Percentiles rank a stretch among this genome's conserved stretches.
These are phyloP conservation scores for Pseudonitzschia delicatissima DNA, from an alignment of 108 stramenopile species.

Conservation along the genomic window DNA sequence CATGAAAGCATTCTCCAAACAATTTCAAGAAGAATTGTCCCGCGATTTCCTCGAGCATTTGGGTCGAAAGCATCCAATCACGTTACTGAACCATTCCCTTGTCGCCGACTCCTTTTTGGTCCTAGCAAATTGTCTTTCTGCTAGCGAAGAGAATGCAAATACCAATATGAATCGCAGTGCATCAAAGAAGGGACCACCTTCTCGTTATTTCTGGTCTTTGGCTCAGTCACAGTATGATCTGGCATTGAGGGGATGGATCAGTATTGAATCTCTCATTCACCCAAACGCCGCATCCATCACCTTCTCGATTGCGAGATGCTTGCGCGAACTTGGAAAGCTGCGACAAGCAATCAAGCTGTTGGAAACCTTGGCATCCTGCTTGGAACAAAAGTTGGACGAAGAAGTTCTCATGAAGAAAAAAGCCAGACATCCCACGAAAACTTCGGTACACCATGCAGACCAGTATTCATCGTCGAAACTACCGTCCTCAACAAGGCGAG, in stretches of 20 bases:
- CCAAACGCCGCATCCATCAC: slow-evolving; percentile 30
- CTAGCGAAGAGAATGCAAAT: slow-evolving; percentile 1
- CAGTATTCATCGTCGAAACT: no score
- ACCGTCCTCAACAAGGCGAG: no score
- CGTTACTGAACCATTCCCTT: slow-evolving; percentile 30
- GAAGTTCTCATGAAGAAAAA: background rate
- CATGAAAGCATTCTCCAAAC: slow-evolving; percentile 25
- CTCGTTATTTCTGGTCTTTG: slow-evolving; percentile 26
- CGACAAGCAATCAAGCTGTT: slow-evolving; percentile 28
- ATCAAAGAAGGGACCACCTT: background rate
- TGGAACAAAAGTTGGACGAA: slow-evolving; percentile 9
- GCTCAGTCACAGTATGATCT: slow-evolving; percentile 32
- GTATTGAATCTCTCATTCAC: slow-evolving; percentile 16
- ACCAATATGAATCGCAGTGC: background rate
- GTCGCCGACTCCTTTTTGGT: slow-evolving; percentile 41
- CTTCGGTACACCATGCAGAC: background rate
- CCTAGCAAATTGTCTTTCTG: slow-evolving; percentile 38
- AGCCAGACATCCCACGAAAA: background rate
- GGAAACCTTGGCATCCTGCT: slow-evolving; percentile 14
- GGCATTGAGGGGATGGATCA: slow-evolving; percentile 34
- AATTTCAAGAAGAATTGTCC: slow-evolving; percentile 17
- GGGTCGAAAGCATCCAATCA: slow-evolving; percentile 24
- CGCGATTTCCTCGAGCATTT: slow-evolving; percentile 19
- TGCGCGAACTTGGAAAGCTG: slow-evolving; percentile 35
- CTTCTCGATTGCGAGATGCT: slow-evolving; percentile 34